Evolutionary conservation across 208 protist species (phyloP), one percentile per base, ranked within the genome.

Genomic region (Novymonas esmeraldas): DNA sequence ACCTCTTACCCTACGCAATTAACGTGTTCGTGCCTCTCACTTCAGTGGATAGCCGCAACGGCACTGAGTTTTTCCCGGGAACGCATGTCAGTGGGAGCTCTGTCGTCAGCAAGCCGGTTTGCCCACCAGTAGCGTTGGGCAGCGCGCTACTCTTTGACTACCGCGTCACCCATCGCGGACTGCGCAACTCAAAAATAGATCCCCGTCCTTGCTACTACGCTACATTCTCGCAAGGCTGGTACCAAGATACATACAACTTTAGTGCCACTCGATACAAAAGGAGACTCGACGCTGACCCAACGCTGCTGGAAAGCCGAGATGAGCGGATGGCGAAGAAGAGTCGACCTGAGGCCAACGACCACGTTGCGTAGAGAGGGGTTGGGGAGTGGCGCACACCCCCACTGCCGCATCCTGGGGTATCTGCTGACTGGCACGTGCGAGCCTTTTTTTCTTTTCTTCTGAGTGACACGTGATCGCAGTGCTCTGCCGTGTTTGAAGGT

Each of bases 1-100:
- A 89, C 59, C 49, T 90, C 16, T 87, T 78, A 50, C 87, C 84
- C 0, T 88, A 90, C 61, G 81, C 84, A 13, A 46, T 93, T 31
- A 90, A 93, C 73, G 78, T 89, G 20, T 90, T 93, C 59, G 72
- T 90, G 33, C 87, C 84, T n/a, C 71, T 90, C 45, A 82, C 85
- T 55, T 44, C 57, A 22, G 52, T 90, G 1, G 74, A 87, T 45
- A 73, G 66, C 39, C 75, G 42, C 41, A 88, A 90, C 63, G 87
- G 87, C 18, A 90, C 81, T 11, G 77, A 90, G 56, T 81, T 93
- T 48, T 68, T 83, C 54, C 74, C 81, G 13, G 72, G 69, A 29
- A 73, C 76, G 24, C 81, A 93, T 20, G 11, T 63, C 29, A 44
- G 69, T 57, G 49, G 66, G 2, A 6, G 49, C 18, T 1, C 9